Base-by-base conservation (phyloP, 139 green algal species). In the Chlamydomonas asymmetrica region DNA sequence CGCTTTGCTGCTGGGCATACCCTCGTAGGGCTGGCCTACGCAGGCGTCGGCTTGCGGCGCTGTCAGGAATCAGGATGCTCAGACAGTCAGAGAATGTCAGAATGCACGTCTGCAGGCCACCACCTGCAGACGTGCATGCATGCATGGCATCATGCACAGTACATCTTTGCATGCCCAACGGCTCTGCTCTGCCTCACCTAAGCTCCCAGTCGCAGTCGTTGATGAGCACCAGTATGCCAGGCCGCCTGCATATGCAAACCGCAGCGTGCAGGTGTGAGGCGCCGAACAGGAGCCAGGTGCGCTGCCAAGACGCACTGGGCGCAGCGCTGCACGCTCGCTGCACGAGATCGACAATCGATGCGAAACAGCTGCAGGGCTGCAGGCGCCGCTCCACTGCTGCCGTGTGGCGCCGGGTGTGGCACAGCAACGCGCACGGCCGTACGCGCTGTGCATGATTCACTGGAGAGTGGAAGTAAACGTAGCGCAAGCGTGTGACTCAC, bases 191-290 rank as follows among this genome's bases (percentile, higher is more conserved):
- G 13, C 0, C 84, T 38, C 80, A 96, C 91, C 87, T 91, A 0
- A 98, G 83, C 74, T 98, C 94, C 94, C 94, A 98, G 71, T 98
- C 94, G 13, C 73, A 85, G 59, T 98, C 94, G 62, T 98, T 98
- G 40, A 98, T 85, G 18, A 98, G 83, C 35, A 98, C 94, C 22
- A 98, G 78, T 52, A 98, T 92, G 13, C 94, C 94, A 23, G 94
- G 94, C 1, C 94, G 86, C 73, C 92, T 97, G 82, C 78, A 83
- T 4, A 41, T 5, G 37, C 27, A 2, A 66, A 22, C 6, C 25
- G 4, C 27, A 7, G n/a, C n/a, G n/a, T n/a, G n/a, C n/a, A n/a
- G n/a, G n/a, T n/a, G n/a, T n/a, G n/a, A n/a, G n/a, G n/a, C n/a
- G n/a, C n/a, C n/a, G n/a, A n/a, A n/a, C n/a, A n/a, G n/a, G n/a